These are phyloP conservation scores for Serendipita sp. DNA, from an alignment of 768 basidiomycete genomes.

Conservation along the genomic window DNA sequence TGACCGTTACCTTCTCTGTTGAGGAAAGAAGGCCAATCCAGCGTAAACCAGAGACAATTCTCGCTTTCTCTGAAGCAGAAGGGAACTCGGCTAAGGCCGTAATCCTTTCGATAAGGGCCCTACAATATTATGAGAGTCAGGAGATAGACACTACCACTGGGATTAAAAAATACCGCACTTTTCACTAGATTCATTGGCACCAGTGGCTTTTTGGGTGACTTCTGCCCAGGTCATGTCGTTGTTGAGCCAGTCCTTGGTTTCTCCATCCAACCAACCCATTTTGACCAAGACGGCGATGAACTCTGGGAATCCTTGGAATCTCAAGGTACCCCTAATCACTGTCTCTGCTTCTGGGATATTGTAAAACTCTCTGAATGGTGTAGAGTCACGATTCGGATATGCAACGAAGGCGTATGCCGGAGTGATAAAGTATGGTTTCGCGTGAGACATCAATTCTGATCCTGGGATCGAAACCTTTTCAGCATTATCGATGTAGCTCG, in stretches of 20 bases:
- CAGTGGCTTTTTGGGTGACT: constrained; percentile 58
- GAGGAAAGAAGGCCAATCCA: constrained; percentile 88
- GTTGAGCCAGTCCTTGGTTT: constrained; percentile 60
- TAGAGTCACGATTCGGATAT: constrained; percentile 92
- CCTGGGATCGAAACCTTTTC: constrained; percentile 54
- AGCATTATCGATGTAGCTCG: constrained; percentile 56
- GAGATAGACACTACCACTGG: neutral
- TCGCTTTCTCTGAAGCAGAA: constrained; percentile 43
- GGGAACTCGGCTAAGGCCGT: constrained; percentile 60
- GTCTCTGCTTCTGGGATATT: constrained; percentile 87
- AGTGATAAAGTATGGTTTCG: constrained; percentile 86
- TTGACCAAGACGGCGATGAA: constrained; percentile 79
- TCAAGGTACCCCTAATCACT: constrained; percentile 78
- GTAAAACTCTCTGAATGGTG: constrained; percentile 82
- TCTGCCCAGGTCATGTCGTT: constrained; percentile 68
- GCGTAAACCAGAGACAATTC: constrained; percentile 77
- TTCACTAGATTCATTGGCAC: constrained; percentile 51
- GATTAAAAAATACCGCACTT: constrained; percentile 27
- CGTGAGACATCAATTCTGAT: constrained; percentile 73
- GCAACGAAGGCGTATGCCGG: constrained; percentile 93
- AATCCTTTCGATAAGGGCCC: constrained; percentile 54
- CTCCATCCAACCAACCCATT: constrained; percentile 71
- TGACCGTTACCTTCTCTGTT: constrained; percentile 36
- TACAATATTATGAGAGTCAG: constrained; percentile 2
- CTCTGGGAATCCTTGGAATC: constrained; percentile 94